Percentiles rank a stretch among this genome's conserved stretches.
phyloP scores from a whole-genome alignment of 192 early-diverging fungal species.

The Coemansia sp. region DNA sequence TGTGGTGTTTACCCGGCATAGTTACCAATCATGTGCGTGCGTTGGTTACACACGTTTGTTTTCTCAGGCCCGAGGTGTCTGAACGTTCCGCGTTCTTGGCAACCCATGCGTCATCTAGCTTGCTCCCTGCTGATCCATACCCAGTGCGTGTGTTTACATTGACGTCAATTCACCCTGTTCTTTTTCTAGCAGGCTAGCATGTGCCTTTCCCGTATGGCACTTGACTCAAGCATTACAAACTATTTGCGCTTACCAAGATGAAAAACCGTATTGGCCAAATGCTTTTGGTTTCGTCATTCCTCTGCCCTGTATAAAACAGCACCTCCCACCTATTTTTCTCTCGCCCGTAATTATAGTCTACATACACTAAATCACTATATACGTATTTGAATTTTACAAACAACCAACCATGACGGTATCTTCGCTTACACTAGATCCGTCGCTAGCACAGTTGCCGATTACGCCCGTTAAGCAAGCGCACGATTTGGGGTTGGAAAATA shows the following conservation, averaged over 20 bases:
- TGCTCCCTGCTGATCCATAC: background rate
- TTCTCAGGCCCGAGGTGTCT: background rate
- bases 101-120: background rate
- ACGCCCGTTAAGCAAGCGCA: background rate
- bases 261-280: too few relatives aligned
- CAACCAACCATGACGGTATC: background rate
- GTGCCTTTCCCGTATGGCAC: background rate
- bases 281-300: too few relatives aligned
- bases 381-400: background rate
- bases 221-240: background rate
- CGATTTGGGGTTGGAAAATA: background rate
- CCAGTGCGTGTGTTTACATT: background rate
- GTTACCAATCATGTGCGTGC: background rate
- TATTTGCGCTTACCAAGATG: too few relatives aligned
- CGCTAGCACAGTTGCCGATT: background rate
- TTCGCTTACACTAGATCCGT: background rate
- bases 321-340: background rate
- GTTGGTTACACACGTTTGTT: constrained; percentile 4
- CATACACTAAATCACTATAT: background rate
- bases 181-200: background rate
- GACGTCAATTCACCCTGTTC: background rate
- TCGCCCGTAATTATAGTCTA: background rate
- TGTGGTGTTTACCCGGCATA: background rate
- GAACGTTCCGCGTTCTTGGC: background rate
- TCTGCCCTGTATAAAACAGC: too few relatives aligned